Evolutionary conservation across 805 yeast species (phyloP).

Genomic region (Pichia kluyveri): DNA sequence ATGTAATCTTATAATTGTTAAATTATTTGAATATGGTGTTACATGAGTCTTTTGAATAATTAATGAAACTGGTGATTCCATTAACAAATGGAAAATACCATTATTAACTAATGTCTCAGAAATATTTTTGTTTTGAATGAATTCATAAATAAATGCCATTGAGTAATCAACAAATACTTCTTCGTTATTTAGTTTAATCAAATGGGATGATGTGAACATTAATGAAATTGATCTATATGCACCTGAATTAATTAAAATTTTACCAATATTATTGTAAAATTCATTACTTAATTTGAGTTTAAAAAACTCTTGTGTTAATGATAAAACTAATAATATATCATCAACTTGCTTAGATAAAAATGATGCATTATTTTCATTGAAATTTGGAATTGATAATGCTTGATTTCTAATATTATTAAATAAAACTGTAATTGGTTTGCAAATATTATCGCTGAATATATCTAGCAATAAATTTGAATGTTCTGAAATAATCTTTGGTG

Average conservation of each 20-base stretch:
- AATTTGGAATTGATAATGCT: constrained; percentile 33
- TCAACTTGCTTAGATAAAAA: constrained; percentile 45
- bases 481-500: constrained; percentile 30
- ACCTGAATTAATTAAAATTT: constrained; percentile 45
- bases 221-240: constrained; percentile 54
- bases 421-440: constrained; percentile 55
- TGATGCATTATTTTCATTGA: constrained; percentile 25
- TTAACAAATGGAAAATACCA: constrained; percentile 59
- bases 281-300: constrained; percentile 37
- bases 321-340: constrained; percentile 54
- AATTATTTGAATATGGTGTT: constrained; percentile 32
- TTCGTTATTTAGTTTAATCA: constrained; percentile 50
- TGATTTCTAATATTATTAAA: constrained; percentile 52
- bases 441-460: constrained; percentile 53
- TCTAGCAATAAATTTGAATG: constrained; percentile 44
- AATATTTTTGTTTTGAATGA: constrained; percentile 49
- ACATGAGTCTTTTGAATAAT: constrained; percentile 60
- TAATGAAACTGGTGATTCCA: constrained; percentile 66
- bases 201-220: constrained; percentile 60
- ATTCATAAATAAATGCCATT: constrained; percentile 58
- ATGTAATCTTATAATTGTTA: constrained; percentile 33
- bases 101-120: constrained; percentile 57
- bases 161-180: constrained; percentile 66
- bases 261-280: constrained; percentile 42
- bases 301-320: constrained; percentile 53